Conservation (phyloP, 345 rosid species). For the Gossypium mustelinum region DNA sequence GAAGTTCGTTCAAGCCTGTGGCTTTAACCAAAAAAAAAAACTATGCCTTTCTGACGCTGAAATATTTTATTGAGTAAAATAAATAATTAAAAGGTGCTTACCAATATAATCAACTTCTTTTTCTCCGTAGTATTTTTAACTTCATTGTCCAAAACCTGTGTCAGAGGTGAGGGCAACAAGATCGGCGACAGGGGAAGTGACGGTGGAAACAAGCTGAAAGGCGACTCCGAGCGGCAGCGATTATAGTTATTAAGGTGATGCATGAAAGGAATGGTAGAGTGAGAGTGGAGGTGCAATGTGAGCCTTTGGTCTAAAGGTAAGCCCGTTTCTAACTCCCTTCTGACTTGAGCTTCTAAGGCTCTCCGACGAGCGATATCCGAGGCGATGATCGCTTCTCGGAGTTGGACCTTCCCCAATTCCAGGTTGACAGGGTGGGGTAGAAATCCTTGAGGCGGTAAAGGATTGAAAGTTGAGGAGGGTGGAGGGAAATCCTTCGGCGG, state of each 20-base stretch:
- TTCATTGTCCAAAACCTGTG: background rate
- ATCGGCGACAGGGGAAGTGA: background rate
- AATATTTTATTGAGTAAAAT: background rate
- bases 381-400: constrained; percentile 34
- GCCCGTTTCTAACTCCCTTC: constrained; percentile 33
- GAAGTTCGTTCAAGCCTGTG: background rate
- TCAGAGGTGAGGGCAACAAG: background rate
- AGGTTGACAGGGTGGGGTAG: constrained; percentile 18
- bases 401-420: constrained; percentile 38
- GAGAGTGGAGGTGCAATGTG: constrained; percentile 26
- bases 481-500: background rate
- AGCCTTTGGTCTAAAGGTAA: constrained; percentile 22
- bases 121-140: constrained; percentile 16
- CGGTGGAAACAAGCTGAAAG: background rate
- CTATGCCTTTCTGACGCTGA: background rate
- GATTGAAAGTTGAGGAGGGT: constrained; percentile 9
- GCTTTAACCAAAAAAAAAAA: background rate
- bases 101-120: constrained; percentile 37
- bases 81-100: constrained; percentile 21
- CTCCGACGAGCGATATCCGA: constrained; percentile 20
- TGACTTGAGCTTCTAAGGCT: constrained; percentile 39
- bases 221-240: background rate
- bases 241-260: background rate
- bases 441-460: constrained; percentile 16
- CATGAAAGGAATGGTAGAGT: constrained; percentile 17